Evolutionary conservation across 192 early-diverging fungal genomes (phyloP).

Genomic region (Backusella mclennaniae): DNA sequence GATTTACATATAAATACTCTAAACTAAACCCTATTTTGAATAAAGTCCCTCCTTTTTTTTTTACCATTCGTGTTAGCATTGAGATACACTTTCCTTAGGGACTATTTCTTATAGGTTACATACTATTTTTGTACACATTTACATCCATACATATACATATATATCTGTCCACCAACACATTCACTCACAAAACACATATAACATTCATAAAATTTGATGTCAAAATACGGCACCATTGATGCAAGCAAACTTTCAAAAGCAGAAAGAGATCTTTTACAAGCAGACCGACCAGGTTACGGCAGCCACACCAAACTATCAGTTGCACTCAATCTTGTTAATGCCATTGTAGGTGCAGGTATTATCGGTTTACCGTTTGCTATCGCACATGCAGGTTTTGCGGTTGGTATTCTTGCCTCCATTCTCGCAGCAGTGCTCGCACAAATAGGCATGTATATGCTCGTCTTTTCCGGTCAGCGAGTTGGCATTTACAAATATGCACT

Average conservation of each 20-base stretch:
- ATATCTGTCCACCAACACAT: too few species aligned
- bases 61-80: not conserved
- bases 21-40: not conserved
- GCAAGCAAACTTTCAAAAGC: conserved; percentile 13
- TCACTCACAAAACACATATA: not conserved
- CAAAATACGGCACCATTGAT: not conserved
- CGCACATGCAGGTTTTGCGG: conserved; percentile 58
- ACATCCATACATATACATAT: not conserved
- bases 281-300: conserved; percentile 43
- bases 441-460: conserved; percentile 54
- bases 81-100: not conserved
- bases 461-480: conserved; percentile 53
- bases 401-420: conserved; percentile 49
- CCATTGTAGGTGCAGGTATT: conserved; percentile 63
- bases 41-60: not conserved
- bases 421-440: conserved; percentile 50
- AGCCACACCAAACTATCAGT: conserved; percentile 36
- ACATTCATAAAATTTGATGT: not conserved
- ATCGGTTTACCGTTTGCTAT: conserved; percentile 67
- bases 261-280: conserved; percentile 32
- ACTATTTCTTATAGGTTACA: not conserved
- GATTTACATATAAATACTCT: not conserved
- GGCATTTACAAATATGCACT: conserved; percentile 59
- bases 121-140: not conserved
- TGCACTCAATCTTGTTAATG: conserved; percentile 68